Base-by-base conservation (phyloP, 2,329 filamentous ascomycete species). In the Stagonosporopsis vannaccii region DNA sequence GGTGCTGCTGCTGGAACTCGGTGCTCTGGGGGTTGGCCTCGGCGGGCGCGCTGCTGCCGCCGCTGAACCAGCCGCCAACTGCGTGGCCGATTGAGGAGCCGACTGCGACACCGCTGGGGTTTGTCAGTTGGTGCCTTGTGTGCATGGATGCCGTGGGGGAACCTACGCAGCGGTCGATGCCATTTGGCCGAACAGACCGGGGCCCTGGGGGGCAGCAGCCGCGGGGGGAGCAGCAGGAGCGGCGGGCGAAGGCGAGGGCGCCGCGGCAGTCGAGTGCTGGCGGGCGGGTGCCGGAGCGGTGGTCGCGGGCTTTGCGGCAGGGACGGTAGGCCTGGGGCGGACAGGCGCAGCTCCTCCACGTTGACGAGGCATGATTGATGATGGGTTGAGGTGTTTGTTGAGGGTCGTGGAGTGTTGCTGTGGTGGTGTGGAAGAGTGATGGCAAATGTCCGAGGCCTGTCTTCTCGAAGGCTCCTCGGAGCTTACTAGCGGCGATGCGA, bases 131-230 rank as follows among this genome's bases (percentile, higher is more conserved):
- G 11, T 8, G 6, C 4, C 15, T 11, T 17, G 32, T 17, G 22
- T 8, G 11, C n/a, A n/a, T n/a, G n/a, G n/a, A n/a, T n/a, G n/a
- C n/a, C n/a, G n/a, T n/a, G 35, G 32, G 30, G 6, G 13, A 17
- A 88, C 92, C 82, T 89, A 98, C 94, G 95, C 95, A 77, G 95
- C 95, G 55, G 95, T 99, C 75, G 89, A 92, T 66, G 95, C 95
- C 90, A 99, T 97, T 84, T 98, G 92, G 57, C 92, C 94, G 68
- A 99, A 92, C 11, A 99, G 84, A 62, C 95, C 94, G 5, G 92
- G 88, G 25, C 92, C 91, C 65, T 89, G 84, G 50, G 81, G 80
- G 59, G 79, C 77, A n/a, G 68, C 69, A 45, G 70, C 67, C 13
- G 68, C 66, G 25, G 74, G 73, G 28, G 75, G 73, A 51, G 85